phyloP scores from a whole-genome alignment of 768 basidiomycete species.

The Xerocomellus amylosporus region DNA sequence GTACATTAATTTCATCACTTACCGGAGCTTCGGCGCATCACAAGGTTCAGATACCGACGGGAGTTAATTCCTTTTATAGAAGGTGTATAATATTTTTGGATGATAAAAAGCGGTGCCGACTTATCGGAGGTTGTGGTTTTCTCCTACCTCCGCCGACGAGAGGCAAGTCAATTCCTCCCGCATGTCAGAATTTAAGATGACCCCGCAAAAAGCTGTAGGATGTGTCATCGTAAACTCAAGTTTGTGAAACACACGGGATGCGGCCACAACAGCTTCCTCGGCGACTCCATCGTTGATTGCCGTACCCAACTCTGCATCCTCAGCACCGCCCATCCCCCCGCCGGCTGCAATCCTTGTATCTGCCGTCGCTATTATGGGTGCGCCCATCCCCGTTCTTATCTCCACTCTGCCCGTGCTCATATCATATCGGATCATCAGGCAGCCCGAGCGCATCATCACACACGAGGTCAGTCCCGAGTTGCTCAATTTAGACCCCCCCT shows the following conservation, averaged over 20 bases:
- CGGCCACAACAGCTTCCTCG: conserved; percentile 49
- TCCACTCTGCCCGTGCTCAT: not conserved
- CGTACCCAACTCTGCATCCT: conserved; percentile 39
- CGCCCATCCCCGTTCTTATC: conserved; percentile 11
- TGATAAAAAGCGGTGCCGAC: not conserved
- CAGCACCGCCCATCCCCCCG: conserved; percentile 50
- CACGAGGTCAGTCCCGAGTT: conserved; percentile 38
- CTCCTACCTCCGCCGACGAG: conserved; percentile 58
- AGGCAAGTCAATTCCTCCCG: conserved; percentile 16
- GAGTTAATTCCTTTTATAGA: no score
- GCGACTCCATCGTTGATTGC: conserved; percentile 54
- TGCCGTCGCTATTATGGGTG: conserved; percentile 61
- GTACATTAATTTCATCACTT: no score
- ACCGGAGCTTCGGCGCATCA: no score
- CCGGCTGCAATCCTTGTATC: no score
- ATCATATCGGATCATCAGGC: conserved; percentile 30
- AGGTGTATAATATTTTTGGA: not conserved
- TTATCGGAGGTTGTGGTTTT: conserved; percentile 6
- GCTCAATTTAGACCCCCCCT: conserved; percentile 14
- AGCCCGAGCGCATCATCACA: conserved; percentile 52
- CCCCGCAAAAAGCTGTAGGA: conserved; percentile 24
- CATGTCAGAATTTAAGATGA: not conserved
- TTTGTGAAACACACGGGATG: conserved; percentile 51
- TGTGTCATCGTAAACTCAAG: conserved; percentile 65
- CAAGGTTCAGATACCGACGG: no score